Evolutionary conservation across 2,329 filamentous ascomycete genomes (phyloP).

Genomic region (Clarireedia hainanense): DNA sequence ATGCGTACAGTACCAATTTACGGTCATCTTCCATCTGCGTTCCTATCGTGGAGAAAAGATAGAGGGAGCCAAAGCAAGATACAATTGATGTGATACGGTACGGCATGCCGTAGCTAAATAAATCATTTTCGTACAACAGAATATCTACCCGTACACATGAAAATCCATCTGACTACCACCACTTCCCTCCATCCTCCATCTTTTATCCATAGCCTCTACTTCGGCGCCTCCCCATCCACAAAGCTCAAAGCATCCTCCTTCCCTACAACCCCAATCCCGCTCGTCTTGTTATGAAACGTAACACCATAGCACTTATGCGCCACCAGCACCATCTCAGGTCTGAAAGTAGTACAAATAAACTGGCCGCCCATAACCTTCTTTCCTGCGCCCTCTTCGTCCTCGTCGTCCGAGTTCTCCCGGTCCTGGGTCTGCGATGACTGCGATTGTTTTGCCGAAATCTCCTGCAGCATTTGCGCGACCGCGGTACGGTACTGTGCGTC

Average conservation of each 20-base stretch:
- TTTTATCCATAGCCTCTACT: constrained; percentile 11
- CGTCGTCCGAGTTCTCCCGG: constrained; percentile 32
- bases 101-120: no score
- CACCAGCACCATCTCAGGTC: constrained; percentile 90
- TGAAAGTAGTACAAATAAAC: constrained; percentile 98
- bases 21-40: no score
- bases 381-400: constrained; percentile 28
- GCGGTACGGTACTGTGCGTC: constrained; percentile 97
- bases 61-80: no score
- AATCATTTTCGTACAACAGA: no score
- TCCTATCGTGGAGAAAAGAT: no score
- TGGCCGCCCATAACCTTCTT: constrained; percentile 46
- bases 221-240: constrained; percentile 68
- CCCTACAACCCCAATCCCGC: constrained; percentile 83
- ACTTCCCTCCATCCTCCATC: background rate
- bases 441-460: constrained; percentile 53
- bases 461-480: constrained; percentile 80
- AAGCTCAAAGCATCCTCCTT: constrained; percentile 86
- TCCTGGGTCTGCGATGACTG: constrained; percentile 14
- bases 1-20: no score
- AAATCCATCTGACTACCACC: background rate
- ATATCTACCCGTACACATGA: no score
- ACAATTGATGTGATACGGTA: no score
- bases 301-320: constrained; percentile 98
- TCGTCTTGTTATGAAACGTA: constrained; percentile 88